Evolutionary conservation across 1,139 yeast genomes (phyloP).

Genomic region (Meyerozyma smithsonii): DNA sequence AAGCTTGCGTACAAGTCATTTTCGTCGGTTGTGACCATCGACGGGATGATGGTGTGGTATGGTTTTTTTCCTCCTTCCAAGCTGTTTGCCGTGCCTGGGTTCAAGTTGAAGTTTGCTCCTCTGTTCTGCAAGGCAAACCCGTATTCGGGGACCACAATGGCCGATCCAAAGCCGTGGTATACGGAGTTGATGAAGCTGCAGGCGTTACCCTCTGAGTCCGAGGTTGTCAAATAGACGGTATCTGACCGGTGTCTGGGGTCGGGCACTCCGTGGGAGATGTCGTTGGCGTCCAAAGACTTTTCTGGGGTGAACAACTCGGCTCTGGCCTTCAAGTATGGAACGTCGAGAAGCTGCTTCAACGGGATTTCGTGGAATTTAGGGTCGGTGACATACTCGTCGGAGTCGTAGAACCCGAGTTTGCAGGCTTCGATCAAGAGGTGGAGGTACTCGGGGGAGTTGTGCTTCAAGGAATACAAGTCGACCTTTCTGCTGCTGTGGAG

Average conservation of each 20-base stretch:
- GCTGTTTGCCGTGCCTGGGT: constrained; percentile 53
- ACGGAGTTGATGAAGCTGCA: constrained; percentile 80
- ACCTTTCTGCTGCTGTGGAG: constrained; percentile 45
- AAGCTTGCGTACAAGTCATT: constrained; percentile 57
- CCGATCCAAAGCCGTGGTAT: constrained; percentile 68
- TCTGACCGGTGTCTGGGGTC: constrained; percentile 64
- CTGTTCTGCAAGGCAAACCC: constrained; percentile 77
- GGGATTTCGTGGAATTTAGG: constrained; percentile 40
- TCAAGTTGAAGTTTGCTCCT: constrained; percentile 69
- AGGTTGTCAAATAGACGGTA: constrained; percentile 69
- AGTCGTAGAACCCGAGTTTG: constrained; percentile 71
- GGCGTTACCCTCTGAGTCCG: constrained; percentile 73
- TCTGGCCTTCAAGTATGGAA: constrained; percentile 45
- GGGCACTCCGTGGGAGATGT: constrained; percentile 53
- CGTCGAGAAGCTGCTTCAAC: constrained; percentile 29
- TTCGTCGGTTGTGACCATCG: constrained; percentile 47
- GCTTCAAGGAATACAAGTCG: constrained; percentile 44
- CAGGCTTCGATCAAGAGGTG: constrained; percentile 67
- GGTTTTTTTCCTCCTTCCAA: constrained; percentile 71
- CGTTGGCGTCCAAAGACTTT: constrained; percentile 37
- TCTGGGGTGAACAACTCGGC: constrained; percentile 41
- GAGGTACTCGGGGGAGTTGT: constrained; percentile 68
- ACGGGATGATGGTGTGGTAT: constrained; percentile 83
- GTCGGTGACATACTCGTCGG: constrained; percentile 72
- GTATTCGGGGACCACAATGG: constrained; percentile 58